Evolutionary conservation across 2,329 filamentous ascomycete species (phyloP), one percentile per base, ranked within the genome.

Genomic region (Claviceps digitariae): DNA sequence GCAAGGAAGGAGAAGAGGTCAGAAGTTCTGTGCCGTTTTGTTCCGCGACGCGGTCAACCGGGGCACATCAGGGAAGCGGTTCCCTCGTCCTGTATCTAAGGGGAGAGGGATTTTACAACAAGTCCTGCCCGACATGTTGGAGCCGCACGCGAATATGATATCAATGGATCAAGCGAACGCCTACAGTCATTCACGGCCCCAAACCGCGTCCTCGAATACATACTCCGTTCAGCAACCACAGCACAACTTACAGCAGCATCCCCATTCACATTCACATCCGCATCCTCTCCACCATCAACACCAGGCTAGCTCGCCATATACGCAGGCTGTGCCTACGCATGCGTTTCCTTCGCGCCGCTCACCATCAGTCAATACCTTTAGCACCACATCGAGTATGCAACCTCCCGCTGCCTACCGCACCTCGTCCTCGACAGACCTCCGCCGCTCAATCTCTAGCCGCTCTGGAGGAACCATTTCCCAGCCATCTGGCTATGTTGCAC

Each of bases 401-500:
- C 81, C 74, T 59, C 80, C 75, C 60, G 78, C 72, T 57, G 76
- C 73, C 59, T 79, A 78, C 66, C 76, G 77, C 59, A 77, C 72
- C 55, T 75, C 81, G 55, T 72, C 75, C 58, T 75, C 65, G 49
- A 73, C 64, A 65, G 79, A 84, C 67, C 71, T 84, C 49, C 83
- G 86, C 56, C 82, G 90, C 59, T 94, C 88, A 29, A 87, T 83
- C 31, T 95, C 89, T 3, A 86, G 86, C 51, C 83, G 88, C 61
- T 94, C 88, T 23, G 79, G 77, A 57, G 73, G 73, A 48, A 65
- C 68, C 25, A 61, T 73, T 53, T 74, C 74, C 17, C 78, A 79
- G 57, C 72, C 85, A 1, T 77, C 77, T n/a, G 84, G 89, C 58
- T 98, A 98, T 69, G 93, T 98, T 51, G 90, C 93, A 38, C 77